Base-by-base conservation (phyloP, 768 basidiomycete species). In the Paxillus involutus region DNA sequence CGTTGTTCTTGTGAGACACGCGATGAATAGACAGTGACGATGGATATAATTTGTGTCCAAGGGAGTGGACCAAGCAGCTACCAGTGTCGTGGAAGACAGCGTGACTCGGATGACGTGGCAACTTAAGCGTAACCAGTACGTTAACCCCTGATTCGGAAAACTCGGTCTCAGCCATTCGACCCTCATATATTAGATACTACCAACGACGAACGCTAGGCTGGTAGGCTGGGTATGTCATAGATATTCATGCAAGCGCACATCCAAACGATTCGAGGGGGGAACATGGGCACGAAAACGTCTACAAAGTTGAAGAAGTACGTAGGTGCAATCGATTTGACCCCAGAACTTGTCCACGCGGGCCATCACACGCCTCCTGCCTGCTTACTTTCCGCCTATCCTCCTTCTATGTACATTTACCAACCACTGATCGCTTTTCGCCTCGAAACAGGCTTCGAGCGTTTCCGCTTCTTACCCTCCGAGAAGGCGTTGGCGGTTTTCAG, bases 401-500 rank as follows among this genome's bases (percentile, higher is more conserved):
- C 17, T 29, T 14, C 11, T 37, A 40, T 45, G 40, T 19, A 53
- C 6, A 6, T 29, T 26, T 30, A 26, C 35, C 33, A 68, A 13
- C 51, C 52, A 29, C 56, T 52, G 16, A 75, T 63, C 0, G 80
- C 77, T 66, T 75, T 81, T 59, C 90, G 80, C 67, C 84, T 80
- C 37, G 76, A 68, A 8, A 76, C 69, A 36, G 91, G 90, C 71
- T 89, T 89, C 36, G 79, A 77, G 52, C 86, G 85, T 75, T 91
- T 97, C 66, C 89, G 80, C 77, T 92, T 93, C 80, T 94, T 96
- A 16, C 96, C 96, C 44, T 82, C 78, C 26, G 77, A 77, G 63
- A 98, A 99, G 24, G 87, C 86, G 52, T 89, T 90, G 3, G 92
- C 96, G 50, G 76, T 85, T 78, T 92, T 94, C 49, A 88, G 82